These are phyloP conservation scores for Dioscorea zingiberensis DNA, from an alignment of 106 monocot species.

Conservation along the genomic window DNA sequence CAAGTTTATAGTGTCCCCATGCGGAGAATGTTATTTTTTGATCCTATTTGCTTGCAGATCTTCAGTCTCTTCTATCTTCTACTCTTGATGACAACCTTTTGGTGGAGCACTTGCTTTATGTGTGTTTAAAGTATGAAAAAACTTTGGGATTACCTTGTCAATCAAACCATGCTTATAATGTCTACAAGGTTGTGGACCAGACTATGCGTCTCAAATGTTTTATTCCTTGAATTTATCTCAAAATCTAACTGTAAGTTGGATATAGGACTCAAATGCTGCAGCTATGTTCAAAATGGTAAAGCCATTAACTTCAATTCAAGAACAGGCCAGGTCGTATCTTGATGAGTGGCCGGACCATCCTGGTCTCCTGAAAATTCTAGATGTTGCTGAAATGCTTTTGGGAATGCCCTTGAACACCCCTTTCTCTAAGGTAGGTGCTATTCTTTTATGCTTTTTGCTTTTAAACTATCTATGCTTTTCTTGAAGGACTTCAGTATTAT, in stretches of 20 bases:
- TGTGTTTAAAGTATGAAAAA: constrained; percentile 45
- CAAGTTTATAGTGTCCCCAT: too few species aligned
- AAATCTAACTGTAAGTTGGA: not conserved
- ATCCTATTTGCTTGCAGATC: constrained; percentile 30
- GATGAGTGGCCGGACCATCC: constrained; percentile 85
- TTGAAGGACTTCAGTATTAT: not conserved
- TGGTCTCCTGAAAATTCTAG: constrained; percentile 55
- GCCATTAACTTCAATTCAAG: constrained; percentile 36
- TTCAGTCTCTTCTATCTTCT: constrained; percentile 25
- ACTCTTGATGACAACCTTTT: constrained; percentile 61
- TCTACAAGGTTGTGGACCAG: constrained; percentile 52
- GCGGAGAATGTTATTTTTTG: not conserved
- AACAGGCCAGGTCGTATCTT: constrained; percentile 33
- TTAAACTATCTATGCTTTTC: not conserved
- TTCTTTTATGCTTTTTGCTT: not conserved
- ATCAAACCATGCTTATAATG: constrained; percentile 26
- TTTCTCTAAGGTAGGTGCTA: constrained; percentile 55
- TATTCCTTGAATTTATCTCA: not conserved
- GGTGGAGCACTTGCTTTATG: constrained; percentile 58
- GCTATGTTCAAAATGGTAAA: constrained; percentile 57
- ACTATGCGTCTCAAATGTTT: not conserved
- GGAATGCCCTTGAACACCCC: constrained; percentile 40
- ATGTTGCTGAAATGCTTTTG: constrained; percentile 45
- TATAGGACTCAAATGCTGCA: constrained; percentile 68
- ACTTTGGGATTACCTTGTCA: constrained; percentile 9